These are phyloP conservation scores for Ceriops tagal DNA, from an alignment of 345 rosid species.

Conservation along the genomic window DNA sequence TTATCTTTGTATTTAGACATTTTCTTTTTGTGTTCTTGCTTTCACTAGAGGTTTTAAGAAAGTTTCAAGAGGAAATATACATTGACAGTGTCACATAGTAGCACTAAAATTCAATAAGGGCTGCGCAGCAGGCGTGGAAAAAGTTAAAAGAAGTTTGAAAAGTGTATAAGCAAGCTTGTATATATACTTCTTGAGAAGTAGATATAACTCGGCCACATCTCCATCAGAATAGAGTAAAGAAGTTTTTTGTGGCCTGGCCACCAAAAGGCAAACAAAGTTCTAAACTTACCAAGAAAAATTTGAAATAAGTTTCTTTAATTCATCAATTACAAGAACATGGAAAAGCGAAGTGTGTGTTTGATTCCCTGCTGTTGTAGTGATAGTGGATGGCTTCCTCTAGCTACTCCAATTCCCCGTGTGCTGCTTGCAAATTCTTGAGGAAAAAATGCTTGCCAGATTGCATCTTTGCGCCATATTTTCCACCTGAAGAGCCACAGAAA, in stretches of 20 bases:
- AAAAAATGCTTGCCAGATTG: conserved; percentile 33
- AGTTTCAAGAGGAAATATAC: background rate
- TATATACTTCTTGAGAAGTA: background rate
- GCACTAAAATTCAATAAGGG: conserved; percentile 19
- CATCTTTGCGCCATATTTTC: conserved; percentile 32
- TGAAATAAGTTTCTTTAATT: background rate
- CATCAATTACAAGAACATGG: background rate
- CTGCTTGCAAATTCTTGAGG: conserved; percentile 37
- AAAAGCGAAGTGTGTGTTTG: background rate
- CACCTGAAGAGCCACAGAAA: conserved; percentile 32
- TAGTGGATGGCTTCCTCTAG: conserved; percentile 23
- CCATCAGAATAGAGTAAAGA: background rate
- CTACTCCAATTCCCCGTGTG: conserved; percentile 35
- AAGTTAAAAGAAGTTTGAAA: conserved; percentile 20
- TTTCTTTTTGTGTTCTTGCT: background rate
- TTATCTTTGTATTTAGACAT: background rate
- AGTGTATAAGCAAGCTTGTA: conserved; percentile 2
- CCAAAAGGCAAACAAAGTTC: background rate
- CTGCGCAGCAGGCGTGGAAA: conserved; percentile 22
- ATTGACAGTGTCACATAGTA: background rate
- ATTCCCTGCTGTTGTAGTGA: background rate
- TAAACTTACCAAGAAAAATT: background rate
- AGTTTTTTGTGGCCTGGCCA: background rate
- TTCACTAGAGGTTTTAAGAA: background rate
- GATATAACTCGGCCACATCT: background rate